Percentiles rank a stretch among this genome's conserved stretches.
Conservation (phyloP, 345 rosid genomes). For the Litchi chinensis region DNA sequence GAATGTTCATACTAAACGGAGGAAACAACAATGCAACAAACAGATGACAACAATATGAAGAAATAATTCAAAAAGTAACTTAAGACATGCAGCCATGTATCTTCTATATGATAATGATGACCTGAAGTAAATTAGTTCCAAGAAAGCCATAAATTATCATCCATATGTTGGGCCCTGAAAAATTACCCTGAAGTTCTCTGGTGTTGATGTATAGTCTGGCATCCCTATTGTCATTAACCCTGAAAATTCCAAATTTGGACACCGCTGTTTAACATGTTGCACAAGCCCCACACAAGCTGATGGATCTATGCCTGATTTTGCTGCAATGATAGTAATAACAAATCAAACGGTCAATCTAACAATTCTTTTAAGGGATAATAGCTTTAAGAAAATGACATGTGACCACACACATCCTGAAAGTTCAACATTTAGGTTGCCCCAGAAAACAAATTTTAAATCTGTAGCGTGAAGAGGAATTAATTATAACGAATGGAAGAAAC, state of each 20-base stretch:
- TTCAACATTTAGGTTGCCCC: background rate
- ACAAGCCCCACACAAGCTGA: constrained; percentile 70
- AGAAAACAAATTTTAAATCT: background rate
- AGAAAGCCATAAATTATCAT: background rate
- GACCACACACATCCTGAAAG: background rate
- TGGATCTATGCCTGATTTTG: constrained; percentile 87
- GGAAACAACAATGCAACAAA: background rate
- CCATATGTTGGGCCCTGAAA: background rate
- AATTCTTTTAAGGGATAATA: background rate
- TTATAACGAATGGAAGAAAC: background rate
- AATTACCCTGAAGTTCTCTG: constrained; percentile 80
- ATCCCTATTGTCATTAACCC: constrained; percentile 97
- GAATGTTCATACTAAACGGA: background rate
- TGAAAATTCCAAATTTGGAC: constrained; percentile 76
- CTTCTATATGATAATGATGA: background rate
- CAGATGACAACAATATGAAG: background rate
- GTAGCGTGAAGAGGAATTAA: background rate
- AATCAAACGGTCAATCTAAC: constrained; percentile 15
- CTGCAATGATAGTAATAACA: constrained; percentile 43
- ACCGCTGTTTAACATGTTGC: constrained; percentile 58
- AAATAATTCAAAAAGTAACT: background rate
- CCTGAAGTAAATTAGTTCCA: constrained; percentile 7
- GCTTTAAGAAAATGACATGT: background rate
- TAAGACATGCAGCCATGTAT: background rate
- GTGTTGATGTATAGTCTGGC: constrained; percentile 88